These are phyloP conservation scores for Monosporascus sp. DNA, from an alignment of 2,329 filamentous ascomycete genomes.

Conservation along the genomic window DNA sequence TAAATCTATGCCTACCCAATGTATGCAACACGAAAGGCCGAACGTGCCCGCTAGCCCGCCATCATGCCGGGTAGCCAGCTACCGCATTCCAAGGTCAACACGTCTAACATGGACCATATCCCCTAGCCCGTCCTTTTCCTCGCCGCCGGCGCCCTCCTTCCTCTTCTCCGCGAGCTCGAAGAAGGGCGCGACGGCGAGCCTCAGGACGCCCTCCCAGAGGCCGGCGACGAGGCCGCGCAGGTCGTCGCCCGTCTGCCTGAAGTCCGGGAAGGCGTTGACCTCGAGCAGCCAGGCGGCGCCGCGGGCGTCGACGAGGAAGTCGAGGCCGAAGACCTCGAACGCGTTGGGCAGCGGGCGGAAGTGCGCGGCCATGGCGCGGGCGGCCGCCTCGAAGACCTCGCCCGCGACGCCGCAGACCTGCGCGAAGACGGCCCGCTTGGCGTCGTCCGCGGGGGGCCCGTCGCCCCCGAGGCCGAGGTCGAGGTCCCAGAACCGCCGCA, in stretches of 20 bases:
- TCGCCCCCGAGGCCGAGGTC: conserved; percentile 14
- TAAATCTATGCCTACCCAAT: neutral
- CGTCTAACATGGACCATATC: conserved; percentile 49
- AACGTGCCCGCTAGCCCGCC: too few relatives aligned
- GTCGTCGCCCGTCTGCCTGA: conserved; percentile 80
- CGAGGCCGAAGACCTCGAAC: conserved; percentile 88
- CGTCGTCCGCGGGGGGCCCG: conserved; percentile 28
- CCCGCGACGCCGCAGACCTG: conserved; percentile 72
- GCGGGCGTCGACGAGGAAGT: conserved; percentile 72
- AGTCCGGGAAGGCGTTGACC: conserved; percentile 95
- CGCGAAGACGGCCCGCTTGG: conserved; percentile 59
- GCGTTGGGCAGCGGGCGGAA: conserved; percentile 86
- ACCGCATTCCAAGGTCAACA: conserved; percentile 44
- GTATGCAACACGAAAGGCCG: neutral
- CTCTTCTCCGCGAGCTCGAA: conserved; percentile 40
- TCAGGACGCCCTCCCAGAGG: conserved; percentile 71
- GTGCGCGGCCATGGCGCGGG: conserved; percentile 77
- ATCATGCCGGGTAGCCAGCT: neutral
- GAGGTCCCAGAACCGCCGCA: conserved; percentile 72
- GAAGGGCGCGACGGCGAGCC: conserved; percentile 62
- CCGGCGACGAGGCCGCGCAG: conserved; percentile 67
- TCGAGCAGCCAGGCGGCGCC: conserved; percentile 75
- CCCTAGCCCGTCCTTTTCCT: conserved; percentile 24
- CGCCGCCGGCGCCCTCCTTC: conserved; percentile 16
- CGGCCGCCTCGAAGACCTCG: conserved; percentile 82